Evolutionary conservation across 2,329 filamentous ascomycete genomes (phyloP).

Genomic region (Ceratocystis papillata): DNA sequence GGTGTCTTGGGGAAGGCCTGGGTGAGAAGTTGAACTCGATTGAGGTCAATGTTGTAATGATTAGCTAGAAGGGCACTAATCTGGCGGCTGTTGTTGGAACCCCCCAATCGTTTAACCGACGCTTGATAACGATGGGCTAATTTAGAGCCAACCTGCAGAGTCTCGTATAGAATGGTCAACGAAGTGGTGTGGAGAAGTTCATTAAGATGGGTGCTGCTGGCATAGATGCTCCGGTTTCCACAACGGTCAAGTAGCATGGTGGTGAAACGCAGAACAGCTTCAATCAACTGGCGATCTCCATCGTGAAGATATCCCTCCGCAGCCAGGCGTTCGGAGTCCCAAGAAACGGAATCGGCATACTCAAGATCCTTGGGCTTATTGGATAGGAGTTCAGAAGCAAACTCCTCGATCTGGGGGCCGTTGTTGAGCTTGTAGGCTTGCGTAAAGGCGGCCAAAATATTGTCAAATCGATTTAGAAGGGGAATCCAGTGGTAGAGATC

Average conservation of each 20-base stretch:
- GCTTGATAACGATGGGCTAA: conserved; percentile 88
- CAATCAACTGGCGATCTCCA: conserved; percentile 69
- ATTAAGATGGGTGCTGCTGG: conserved; percentile 81
- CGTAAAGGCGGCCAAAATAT: conserved; percentile 71
- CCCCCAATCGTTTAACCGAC: conserved; percentile 64
- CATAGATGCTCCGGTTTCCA: conserved; percentile 91
- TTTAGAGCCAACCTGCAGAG: conserved; percentile 70
- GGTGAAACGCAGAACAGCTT: conserved; percentile 74
- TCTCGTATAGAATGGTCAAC: conserved; percentile 62
- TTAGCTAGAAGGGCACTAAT: conserved; percentile 67
- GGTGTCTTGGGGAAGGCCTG: conserved; percentile 68
- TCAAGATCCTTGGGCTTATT: conserved; percentile 45
- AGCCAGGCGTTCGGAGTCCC: conserved; percentile 37
- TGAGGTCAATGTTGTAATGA: conserved; percentile 70
- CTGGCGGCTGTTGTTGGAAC: conserved; percentile 42
- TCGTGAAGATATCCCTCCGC: conserved; percentile 57
- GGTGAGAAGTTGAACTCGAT: conserved; percentile 75
- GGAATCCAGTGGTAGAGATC: conserved; percentile 98
- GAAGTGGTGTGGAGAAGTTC: conserved; percentile 82
- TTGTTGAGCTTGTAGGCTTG: conserved; percentile 66
- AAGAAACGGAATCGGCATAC: conserved; percentile 33
- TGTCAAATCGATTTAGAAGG: conserved; percentile 85
- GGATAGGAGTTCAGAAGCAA: conserved; percentile 54
- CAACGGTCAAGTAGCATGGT: conserved; percentile 84
- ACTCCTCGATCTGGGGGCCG: conserved; percentile 70